These are phyloP conservation scores for Pharus latifolius DNA, from an alignment of 176 grass and related monocot genomes.

Conservation along the genomic window DNA sequence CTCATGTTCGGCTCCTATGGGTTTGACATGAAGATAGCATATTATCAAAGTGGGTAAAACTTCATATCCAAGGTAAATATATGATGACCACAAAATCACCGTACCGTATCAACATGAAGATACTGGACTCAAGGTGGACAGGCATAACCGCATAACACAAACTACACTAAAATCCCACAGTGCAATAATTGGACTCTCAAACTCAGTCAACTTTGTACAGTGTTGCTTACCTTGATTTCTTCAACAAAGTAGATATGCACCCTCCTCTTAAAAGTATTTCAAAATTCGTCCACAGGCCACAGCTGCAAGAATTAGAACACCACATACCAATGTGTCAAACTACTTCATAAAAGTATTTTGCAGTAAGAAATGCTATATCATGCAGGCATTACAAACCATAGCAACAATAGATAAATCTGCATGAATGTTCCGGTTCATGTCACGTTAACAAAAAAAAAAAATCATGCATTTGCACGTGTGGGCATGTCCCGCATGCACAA, in stretches of 20 bases:
- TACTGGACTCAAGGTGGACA: background rate
- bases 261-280: background rate
- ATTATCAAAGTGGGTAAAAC: background rate
- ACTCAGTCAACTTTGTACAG: background rate
- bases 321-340: background rate
- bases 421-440: background rate
- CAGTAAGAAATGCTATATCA: background rate
- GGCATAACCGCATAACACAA: background rate
- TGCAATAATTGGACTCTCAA: background rate
- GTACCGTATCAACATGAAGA: background rate
- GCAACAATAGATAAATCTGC: background rate
- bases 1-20: background rate
- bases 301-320: background rate
- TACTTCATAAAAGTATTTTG: background rate
- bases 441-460: background rate
- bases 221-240: background rate
- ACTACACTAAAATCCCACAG: background rate
- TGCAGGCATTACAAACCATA: background rate
- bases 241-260: background rate
- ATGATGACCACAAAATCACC: background rate
- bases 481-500: background rate
- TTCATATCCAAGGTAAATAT: background rate
- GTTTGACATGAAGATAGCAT: background rate
- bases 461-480: background rate
- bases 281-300: background rate